These are phyloP conservation scores for Fraxinus dipetala DNA, from an alignment of 305 asterid species.

Conservation along the genomic window DNA sequence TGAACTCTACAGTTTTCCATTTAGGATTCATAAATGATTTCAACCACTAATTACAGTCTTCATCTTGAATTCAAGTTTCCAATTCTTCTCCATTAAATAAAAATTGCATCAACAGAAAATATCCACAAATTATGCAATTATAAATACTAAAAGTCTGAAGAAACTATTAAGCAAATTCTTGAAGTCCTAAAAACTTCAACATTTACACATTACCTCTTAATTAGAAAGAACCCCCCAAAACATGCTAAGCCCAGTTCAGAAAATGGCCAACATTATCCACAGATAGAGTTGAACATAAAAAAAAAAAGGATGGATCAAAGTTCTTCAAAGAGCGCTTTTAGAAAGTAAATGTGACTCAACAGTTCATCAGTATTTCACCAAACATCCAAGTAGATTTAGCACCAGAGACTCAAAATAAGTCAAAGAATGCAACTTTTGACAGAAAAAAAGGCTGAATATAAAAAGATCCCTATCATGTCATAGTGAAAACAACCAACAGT, in stretches of 20 bases:
- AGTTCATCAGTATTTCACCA: conserved; percentile 25
- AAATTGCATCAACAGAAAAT: conserved; percentile 8
- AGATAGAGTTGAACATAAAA: not conserved
- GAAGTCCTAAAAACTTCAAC: not conserved
- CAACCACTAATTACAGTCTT: conserved; percentile 14
- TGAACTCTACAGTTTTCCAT: not conserved
- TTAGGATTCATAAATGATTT: not conserved
- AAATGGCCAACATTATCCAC: conserved; percentile 19
- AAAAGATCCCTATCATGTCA: conserved; percentile 31
- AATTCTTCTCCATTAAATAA: not conserved
- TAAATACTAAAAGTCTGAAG: not conserved
- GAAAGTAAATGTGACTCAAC: conserved; percentile 17
- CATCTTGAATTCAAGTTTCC: conserved; percentile 10
- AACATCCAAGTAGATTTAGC: conserved; percentile 43
- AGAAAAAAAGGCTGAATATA: conserved; percentile 29
- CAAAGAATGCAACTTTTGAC: conserved; percentile 43
- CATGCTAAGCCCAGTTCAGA: conserved; percentile 20
- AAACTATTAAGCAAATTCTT: not conserved
- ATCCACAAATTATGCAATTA: not conserved
- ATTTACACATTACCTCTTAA: conserved; percentile 26
- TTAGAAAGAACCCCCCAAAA: not conserved
- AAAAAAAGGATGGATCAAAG: not conserved
- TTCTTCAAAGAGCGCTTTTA: conserved; percentile 13
- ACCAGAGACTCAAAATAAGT: conserved; percentile 31
- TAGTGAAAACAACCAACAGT: conserved; percentile 31